Evolutionary conservation across 768 basidiomycete genomes (phyloP), one percentile per base, ranked within the genome.

Genomic region (Kwoniella bestiolae): DNA sequence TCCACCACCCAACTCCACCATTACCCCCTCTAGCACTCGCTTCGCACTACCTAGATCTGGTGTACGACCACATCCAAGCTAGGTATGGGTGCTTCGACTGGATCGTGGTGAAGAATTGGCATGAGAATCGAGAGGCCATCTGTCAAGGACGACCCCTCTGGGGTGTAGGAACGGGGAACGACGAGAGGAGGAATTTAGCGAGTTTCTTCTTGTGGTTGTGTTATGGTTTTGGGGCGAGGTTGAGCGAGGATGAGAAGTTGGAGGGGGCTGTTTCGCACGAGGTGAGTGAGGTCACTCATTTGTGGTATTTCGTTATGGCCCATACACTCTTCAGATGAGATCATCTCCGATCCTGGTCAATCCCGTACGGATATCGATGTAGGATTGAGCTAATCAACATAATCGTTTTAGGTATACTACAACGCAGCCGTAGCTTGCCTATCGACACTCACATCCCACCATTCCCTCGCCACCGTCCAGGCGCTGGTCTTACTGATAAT

Each of bases 381-480:
- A n/a, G n/a, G n/a, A n/a, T n/a, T n/a, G n/a, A n/a, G n/a, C n/a
- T n/a, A n/a, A n/a, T n/a, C n/a, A n/a, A n/a, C n/a, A n/a, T n/a
- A n/a, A n/a, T 38, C 7, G 29, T 35, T 29, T 2, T 59, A 79
- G 63, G 68, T 73, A 26, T 80, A 78, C 60, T 76, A 75, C 66
- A 67, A 70, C 57, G 67, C 72, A 21, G 75, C 78, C 1, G 71
- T 79, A 47, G 72, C 72, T 0, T 71, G 74, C 51, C 63, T 80
- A 44, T 77, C 77, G 5, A 75, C 68, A 1, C 63, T 80, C 14
- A 72, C 73, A 11, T 67, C 70, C 1, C 67, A 75, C 18, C 77
- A 76, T 28, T 76, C 77, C 46, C 62, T 78, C 25, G 71, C 67
- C 23, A 75, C 74, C 25, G 76, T 75, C 2, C 74, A 77, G 60